Evolutionary conservation across 441 rosid species (phyloP).

Genomic region (Aquilaria agallochum): DNA sequence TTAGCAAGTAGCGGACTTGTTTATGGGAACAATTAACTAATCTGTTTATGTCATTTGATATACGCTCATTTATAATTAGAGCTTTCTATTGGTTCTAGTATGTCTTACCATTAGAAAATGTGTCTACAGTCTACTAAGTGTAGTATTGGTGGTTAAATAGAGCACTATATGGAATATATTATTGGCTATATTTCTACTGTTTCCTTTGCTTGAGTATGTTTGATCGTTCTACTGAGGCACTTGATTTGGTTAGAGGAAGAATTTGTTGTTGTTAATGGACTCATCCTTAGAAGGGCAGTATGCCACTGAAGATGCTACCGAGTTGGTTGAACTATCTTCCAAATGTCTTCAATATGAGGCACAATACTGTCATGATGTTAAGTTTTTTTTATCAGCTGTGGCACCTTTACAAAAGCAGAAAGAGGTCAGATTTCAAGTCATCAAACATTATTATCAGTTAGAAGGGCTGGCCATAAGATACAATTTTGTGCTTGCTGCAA

Average conservation of each 20-base stretch:
- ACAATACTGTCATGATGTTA: constrained; percentile 53
- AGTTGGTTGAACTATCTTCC: constrained; percentile 57
- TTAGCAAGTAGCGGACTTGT: too few species aligned
- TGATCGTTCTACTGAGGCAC: constrained; percentile 18
- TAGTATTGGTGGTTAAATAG: too few species aligned
- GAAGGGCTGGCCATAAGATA: too few species aligned
- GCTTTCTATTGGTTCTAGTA: too few species aligned
- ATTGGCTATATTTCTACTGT: too few species aligned
- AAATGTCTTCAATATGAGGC: constrained; percentile 70
- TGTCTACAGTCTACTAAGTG: too few species aligned
- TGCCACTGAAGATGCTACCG: constrained; percentile 40
- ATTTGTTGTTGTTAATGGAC: constrained; percentile 47
- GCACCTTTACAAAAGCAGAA: constrained; percentile 50
- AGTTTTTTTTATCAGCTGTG: constrained; percentile 47
- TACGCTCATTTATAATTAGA: too few species aligned
- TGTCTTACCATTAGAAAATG: too few species aligned
- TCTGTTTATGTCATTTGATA: too few species aligned
- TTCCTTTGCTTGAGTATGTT: too few species aligned
- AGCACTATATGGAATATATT: too few species aligned
- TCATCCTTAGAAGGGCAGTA: constrained; percentile 71
- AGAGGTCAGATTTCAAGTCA: constrained; percentile 27
- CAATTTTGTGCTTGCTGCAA: background rate
- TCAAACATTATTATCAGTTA: background rate
- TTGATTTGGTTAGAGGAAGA: constrained; percentile 63
- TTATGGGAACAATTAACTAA: too few species aligned